Evolutionary conservation across 2,329 filamentous ascomycete species (phyloP), one percentile per base, ranked within the genome.

Genomic region (Sporothrix dimorphospora): DNA sequence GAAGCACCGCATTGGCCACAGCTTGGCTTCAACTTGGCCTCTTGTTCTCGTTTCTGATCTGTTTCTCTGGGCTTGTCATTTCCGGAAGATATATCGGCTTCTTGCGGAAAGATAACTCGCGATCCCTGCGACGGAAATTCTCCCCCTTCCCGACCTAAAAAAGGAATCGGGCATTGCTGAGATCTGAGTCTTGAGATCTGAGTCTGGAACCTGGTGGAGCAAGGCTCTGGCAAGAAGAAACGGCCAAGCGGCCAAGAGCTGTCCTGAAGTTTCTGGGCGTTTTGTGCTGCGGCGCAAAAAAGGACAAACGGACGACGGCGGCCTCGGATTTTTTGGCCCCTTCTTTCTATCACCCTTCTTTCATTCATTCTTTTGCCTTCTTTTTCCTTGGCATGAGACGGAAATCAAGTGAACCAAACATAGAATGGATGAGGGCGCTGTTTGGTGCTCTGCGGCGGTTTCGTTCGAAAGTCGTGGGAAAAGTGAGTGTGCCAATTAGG

Each of bases 181-280:
- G 30, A 47, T 47, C 40, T 47, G 40, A 45, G 40, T 66, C 27
- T 38, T 49, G 34, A 42, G 34, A 30, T 51, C 21, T n/a, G 67
- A 69, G 51, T n/a, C 51, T 69, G 34, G 38, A 55, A 57, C 51
- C 38, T 59, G 51, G 67, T 57, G 67, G 67, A 57, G 67, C 49
- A 69, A 55, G 66, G 49, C 66, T 42, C 47, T 21, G 66, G 51
- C 67, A 69, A n/a, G 34, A 45, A 38, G 34, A 55, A 55, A 42
- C 66, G 55, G 45, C 67, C 67, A 69, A 70, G 24, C 27, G 68
- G 53, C 68, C 53, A 70, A 70, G 68, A 61, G 40, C 24, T 34
- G 68, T 5, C 38, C 9, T 55, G 24, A 61, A 21, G 24, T 34
- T 61, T 70, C 68, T 70, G 21, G 68, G 53, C 68, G 68, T 55